Conservation (phyloP, 257 asterid genomes). For the Solanum stenotomum region DNA sequence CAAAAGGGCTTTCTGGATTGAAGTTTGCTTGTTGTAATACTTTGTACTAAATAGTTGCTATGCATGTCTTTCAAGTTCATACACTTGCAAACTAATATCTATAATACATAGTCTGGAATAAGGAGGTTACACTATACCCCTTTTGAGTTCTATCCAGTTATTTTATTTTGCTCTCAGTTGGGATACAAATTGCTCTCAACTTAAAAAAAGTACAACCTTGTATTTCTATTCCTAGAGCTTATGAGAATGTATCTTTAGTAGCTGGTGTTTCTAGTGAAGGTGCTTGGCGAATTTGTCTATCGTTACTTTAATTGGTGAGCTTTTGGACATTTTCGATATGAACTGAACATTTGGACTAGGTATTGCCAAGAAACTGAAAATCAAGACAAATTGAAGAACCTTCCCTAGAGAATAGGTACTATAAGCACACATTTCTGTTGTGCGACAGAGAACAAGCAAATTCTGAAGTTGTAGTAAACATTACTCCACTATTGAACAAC, state of each 20-base stretch:
- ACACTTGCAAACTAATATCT: neutral
- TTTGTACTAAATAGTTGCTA: neutral
- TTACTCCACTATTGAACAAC: neutral
- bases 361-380: neutral
- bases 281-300: neutral
- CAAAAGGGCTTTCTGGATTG: conserved; percentile 30
- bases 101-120: neutral
- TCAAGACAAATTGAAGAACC: neutral
- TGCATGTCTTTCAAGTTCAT: neutral
- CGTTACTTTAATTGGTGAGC: neutral
- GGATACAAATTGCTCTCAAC: neutral
- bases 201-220: neutral
- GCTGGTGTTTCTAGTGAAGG: neutral
- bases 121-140: neutral
- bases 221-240: neutral
- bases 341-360: neutral
- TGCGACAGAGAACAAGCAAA: neutral
- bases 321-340: neutral
- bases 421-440: neutral
- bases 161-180: neutral
- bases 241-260: neutral
- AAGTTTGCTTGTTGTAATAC: neutral
- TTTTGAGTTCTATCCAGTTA: neutral
- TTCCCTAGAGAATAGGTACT: neutral
- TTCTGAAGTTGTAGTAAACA: neutral